These are phyloP conservation scores for Hemileia vastatrix DNA, from an alignment of 1,284 basidiomycete species.

Conservation along the genomic window DNA sequence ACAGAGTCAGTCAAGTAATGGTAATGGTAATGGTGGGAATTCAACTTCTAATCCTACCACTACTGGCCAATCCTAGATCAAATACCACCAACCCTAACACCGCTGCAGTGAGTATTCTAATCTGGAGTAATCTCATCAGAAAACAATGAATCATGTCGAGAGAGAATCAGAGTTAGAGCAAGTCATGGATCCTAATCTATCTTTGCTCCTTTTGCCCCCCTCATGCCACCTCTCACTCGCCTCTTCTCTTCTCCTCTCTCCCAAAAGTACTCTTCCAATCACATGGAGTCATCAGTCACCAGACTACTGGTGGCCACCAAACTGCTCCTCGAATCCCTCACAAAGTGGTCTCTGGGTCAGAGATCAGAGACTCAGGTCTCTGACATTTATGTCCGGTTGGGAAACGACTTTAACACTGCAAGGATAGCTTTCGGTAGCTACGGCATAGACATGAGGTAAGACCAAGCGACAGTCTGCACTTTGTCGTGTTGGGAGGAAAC, in stretches of 20 bases:
- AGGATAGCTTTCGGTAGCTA: conserved; percentile 39
- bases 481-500: no score
- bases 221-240: not conserved
- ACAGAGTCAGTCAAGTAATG: no score
- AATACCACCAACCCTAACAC: no score
- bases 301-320: conserved; percentile 43
- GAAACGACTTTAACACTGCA: conserved; percentile 43
- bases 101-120: no score
- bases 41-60: no score
- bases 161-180: no score
- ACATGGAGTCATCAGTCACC: conserved; percentile 44
- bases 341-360: conserved; percentile 29
- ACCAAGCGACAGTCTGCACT: not conserved
- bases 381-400: conserved; percentile 42
- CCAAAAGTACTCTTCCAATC: conserved; percentile 28
- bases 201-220: no score
- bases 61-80: no score
- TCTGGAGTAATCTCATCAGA: no score
- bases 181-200: no score
- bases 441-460: conserved; percentile 39
- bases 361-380: conserved; percentile 39
- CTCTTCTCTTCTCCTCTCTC: not conserved
- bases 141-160: no score
- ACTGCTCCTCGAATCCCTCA: conserved; percentile 41
- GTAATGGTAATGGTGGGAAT: no score